Evolutionary conservation across 441 rosid genomes (phyloP), one percentile per base, ranked within the genome.

Genomic region (Syzygium malaccense): DNA sequence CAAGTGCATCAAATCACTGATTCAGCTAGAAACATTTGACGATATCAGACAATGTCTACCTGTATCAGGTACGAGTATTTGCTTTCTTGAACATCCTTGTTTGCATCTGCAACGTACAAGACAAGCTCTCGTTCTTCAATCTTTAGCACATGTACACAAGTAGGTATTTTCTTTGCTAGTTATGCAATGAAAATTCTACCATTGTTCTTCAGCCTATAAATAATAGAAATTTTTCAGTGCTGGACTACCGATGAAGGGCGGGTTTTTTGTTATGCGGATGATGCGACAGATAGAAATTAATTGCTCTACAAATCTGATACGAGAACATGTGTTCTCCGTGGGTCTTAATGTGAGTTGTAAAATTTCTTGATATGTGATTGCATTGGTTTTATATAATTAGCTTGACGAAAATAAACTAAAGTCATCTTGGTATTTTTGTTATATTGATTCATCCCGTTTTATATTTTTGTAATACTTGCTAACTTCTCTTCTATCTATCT

Each of bases 1-100:
- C 57, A 95, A 94, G 92, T 95, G 98, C 90, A 89, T 95, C 80
- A 92, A 94, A 79, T 91, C 92, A 86, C 87, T 95, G 85, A 90
- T 92, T 75, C 90, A 93, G 86, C 92, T 92, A 68, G 88, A 89
- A 57, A 66, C 79, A 20, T 86, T 88, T 78, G 9, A 37, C 12
- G 49, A 37, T 37, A 6, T 37, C 28, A 7, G 80, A 71, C 3
- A 0, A 2, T 11, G 8, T 71, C 80, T 71, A 71, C 8, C 45
- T 4, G 4, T 71, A 18, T 6, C 14, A 32, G 25, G 45, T 32
- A 37, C 0, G 17, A 37, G 45, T 13, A 71, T 8, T 71, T 37
- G 28, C 9, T 71, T 71, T 71, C 28, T 33, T 37, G 49, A 0
- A 71, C 17, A 33, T 19, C 6, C 8, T 20, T 71, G 49, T 20